phyloP scores from a whole-genome alignment of 345 rosid species.

The Bruguiera sexangula region DNA sequence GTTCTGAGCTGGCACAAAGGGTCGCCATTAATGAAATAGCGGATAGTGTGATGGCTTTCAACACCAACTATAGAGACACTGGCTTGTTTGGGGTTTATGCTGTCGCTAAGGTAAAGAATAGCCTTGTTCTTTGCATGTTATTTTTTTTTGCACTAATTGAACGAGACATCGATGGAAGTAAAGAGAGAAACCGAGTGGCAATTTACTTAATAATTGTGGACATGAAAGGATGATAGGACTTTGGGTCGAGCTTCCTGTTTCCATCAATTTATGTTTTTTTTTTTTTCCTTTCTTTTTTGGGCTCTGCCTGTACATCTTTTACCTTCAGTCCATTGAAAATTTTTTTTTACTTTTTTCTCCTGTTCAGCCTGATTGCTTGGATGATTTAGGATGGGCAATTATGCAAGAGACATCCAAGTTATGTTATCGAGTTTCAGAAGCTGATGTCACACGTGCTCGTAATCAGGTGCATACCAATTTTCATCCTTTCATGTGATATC shows the following conservation, averaged over 20 bases:
- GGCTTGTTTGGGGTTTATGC: slow-evolving; percentile 98
- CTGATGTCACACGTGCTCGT: slow-evolving; percentile 90
- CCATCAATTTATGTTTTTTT: too few relatives aligned
- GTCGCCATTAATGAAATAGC: slow-evolving; percentile 85
- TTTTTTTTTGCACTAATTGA: too few relatives aligned
- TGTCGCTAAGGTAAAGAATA: slow-evolving; percentile 74
- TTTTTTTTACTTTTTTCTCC: too few relatives aligned
- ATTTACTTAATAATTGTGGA: too few relatives aligned
- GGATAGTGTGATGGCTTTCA: slow-evolving; percentile 97
- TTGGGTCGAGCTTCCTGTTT: too few relatives aligned
- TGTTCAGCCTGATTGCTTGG: slow-evolving; percentile 69
- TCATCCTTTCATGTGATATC: neutral
- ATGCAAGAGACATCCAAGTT: slow-evolving; percentile 86
- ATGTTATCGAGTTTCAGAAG: slow-evolving; percentile 87
- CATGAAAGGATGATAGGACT: too few relatives aligned
- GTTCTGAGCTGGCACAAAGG: slow-evolving; percentile 86
- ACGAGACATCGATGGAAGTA: too few relatives aligned
- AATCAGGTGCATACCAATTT: slow-evolving; percentile 62
- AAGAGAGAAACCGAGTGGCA: too few relatives aligned
- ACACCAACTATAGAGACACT: slow-evolving; percentile 98
- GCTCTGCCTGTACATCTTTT: too few relatives aligned
- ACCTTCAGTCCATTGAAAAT: too few relatives aligned
- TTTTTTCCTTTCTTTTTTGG: too few relatives aligned
- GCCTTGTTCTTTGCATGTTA: neutral
- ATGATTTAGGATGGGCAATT: slow-evolving; percentile 92